Evolutionary conservation across 257 asterid genomes (phyloP), one percentile per base, ranked within the genome.

Genomic region (Cruciata laevipes): DNA sequence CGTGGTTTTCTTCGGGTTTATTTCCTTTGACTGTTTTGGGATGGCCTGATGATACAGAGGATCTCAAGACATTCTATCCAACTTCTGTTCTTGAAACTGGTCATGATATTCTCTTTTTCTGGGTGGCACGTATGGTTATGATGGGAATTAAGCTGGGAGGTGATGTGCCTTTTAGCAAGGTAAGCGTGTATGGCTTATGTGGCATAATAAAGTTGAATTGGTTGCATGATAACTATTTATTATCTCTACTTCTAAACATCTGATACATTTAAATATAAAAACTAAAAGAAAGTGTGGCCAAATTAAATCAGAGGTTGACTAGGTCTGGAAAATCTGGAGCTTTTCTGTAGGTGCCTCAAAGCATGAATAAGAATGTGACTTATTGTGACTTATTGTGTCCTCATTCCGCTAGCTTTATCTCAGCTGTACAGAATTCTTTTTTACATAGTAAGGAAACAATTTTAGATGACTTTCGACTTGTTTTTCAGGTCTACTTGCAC

Each of bases 121-220:
- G 99, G 97, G 99, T 90, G 67, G 97, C 99, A 68, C 94, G 97
- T 64, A 90, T 90, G 99, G 99, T 88, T 75, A 93, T 93, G 97
- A 59, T 88, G 90, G 99, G 99, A 80, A 85, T 86, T 76, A 90
- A 88, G 87, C 86, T 93, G 69, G 99, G 95, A 42, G 95, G 96
- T 75, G 95, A 90, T 74, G 89, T 93, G 4, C 99, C 99, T 47
- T 93, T 90, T 78, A 65, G 80, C 51, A 90, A 88, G 99, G 99
- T 88, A 60, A 67, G 84, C 60, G 38, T 64, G 31, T 30, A 59
- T 30, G 40, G 13, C 21, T 12, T 40, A 40, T 17, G 53, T 42
- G 16, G 33, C n/a, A 2, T 58, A 38, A 12, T 18, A 33, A 35
- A 40, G 37, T 37, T 17, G 23, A n/a, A 17, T 60, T 60, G 4